These are phyloP conservation scores for Globisporangium canariense DNA, from an alignment of 352 stramenopile genomes.

Conservation along the genomic window DNA sequence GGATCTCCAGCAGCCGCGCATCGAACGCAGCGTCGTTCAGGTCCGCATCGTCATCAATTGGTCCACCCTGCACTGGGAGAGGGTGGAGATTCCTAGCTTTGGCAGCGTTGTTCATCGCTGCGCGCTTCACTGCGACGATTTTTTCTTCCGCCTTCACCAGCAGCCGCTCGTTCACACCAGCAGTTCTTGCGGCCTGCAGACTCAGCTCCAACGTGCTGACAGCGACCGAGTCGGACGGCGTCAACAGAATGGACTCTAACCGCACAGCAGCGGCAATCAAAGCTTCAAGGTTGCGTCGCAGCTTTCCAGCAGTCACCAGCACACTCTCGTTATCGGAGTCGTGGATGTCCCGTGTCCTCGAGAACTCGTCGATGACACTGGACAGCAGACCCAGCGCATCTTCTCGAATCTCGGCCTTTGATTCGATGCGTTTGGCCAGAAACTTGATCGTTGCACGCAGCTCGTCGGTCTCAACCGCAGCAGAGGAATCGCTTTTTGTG, in stretches of 20 bases:
- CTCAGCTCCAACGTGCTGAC: constrained; percentile 49
- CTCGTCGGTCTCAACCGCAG: constrained; percentile 28
- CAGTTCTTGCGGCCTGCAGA: constrained; percentile 55
- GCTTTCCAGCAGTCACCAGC: constrained; percentile 36
- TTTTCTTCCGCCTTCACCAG: constrained; percentile 64
- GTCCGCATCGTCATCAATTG: constrained; percentile 12
- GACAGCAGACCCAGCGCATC: constrained; percentile 53
- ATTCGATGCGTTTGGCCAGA: constrained; percentile 42
- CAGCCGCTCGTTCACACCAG: constrained; percentile 55
- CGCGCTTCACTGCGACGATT: constrained; percentile 29
- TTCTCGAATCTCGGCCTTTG: constrained; percentile 55
- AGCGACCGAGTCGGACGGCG: constrained; percentile 41
- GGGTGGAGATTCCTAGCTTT: constrained; percentile 3
- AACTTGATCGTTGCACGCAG: constrained; percentile 56
- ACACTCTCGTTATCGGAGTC: constrained; percentile 29
- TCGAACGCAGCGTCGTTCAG: constrained; percentile 12
- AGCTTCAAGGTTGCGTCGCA: constrained; percentile 47
- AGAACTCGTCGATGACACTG: constrained; percentile 51
- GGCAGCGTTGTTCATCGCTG: constrained; percentile 21
- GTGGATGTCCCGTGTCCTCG: constrained; percentile 26
- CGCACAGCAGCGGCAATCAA: constrained; percentile 42
- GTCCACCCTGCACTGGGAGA: background rate
- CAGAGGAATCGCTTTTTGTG: constrained; percentile 14
- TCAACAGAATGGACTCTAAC: constrained; percentile 40
- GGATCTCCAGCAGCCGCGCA: constrained; percentile 13